A percentile compares a stretch with the other conserved stretches of the same genome.
phyloP scores from a whole-genome alignment of 2,329 filamentous ascomycete species.

The Pseudogymnoascus sp. region DNA sequence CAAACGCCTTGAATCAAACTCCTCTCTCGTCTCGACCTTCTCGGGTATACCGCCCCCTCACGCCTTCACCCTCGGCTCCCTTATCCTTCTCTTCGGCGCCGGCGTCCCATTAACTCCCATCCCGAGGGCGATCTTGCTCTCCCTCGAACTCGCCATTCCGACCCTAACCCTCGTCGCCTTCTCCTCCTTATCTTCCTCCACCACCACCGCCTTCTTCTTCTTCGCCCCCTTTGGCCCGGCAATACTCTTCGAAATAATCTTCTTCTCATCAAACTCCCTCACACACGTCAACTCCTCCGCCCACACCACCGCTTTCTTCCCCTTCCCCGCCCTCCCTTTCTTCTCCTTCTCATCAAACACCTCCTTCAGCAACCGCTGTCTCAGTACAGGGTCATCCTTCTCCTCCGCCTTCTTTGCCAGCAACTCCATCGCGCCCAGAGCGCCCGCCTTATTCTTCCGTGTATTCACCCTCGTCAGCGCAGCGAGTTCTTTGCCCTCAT shows the following conservation, averaged over 20 bases:
- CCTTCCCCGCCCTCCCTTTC: constrained; percentile 22
- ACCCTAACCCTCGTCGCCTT: constrained; percentile 22
- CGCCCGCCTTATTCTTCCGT: constrained; percentile 37
- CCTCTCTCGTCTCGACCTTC: neutral
- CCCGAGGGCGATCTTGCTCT: constrained; percentile 18
- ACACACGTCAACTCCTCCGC: constrained; percentile 27
- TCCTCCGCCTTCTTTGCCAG: constrained; percentile 31
- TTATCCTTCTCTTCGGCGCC: constrained; percentile 22
- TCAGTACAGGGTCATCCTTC: constrained; percentile 33
- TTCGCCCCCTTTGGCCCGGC: constrained; percentile 15
- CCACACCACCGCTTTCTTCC: constrained; percentile 26
- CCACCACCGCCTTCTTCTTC: constrained; percentile 19
- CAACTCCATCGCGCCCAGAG: constrained; percentile 26
- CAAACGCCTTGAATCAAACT: constrained; percentile 2
- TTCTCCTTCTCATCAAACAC: constrained; percentile 26
- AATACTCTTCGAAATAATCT: constrained; percentile 20
- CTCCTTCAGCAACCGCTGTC: constrained; percentile 30
- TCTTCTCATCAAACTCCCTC: constrained; percentile 19
- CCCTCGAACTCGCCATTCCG: constrained; percentile 16
- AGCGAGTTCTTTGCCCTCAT: constrained; percentile 24
- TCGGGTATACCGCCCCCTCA: neutral
- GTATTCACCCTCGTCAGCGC: constrained; percentile 38
- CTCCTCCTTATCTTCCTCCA: constrained; percentile 19
- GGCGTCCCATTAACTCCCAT: constrained; percentile 28
- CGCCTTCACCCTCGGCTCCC: constrained; percentile 9